Evolutionary conservation across 495 filamentous ascomycete species (phyloP).

Genomic region (Achaetomiella virescens): DNA sequence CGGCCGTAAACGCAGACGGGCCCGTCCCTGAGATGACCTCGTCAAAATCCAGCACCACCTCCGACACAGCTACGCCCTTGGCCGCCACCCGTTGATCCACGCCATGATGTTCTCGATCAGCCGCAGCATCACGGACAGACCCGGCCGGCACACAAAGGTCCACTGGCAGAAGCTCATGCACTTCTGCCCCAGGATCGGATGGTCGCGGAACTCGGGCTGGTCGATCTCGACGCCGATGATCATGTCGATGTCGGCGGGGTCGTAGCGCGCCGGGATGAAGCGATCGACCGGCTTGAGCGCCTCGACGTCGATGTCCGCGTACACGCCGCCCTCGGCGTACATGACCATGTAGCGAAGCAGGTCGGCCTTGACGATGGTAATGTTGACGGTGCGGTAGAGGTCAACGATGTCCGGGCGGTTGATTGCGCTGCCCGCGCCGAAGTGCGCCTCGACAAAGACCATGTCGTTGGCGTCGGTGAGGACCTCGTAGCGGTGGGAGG

Average conservation of each 20-base stretch:
- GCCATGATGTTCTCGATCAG: constrained; percentile 51
- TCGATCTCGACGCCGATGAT: constrained; percentile 60
- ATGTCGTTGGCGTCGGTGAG: constrained; percentile 53
- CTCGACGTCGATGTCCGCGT: constrained; percentile 51
- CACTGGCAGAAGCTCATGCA: constrained; percentile 58
- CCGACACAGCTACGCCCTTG: constrained; percentile 41
- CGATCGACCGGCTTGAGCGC: constrained; percentile 39
- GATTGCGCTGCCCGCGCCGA: constrained; percentile 41
- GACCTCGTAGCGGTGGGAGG: constrained; percentile 53
- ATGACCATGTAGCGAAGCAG: constrained; percentile 52
- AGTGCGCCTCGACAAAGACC: constrained; percentile 51
- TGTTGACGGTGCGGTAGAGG: constrained; percentile 46
- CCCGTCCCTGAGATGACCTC: constrained; percentile 59
- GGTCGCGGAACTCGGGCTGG: constrained; percentile 50
- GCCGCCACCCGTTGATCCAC: constrained; percentile 48
- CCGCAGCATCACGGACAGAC: constrained; percentile 51
- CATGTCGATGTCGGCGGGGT: constrained; percentile 46
- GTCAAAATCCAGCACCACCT: constrained; percentile 55
- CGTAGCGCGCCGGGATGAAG: constrained; percentile 47
- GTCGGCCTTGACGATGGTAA: constrained; percentile 55
- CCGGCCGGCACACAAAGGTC: constrained; percentile 56
- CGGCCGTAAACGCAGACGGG: constrained; percentile 55
- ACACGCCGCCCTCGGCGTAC: constrained; percentile 50
- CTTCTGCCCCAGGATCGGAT: constrained; percentile 55
- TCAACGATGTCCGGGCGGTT: constrained; percentile 54